Evolutionary conservation across 1,284 basidiomycete genomes (phyloP).

Genomic region (Austroboletus niveus): DNA sequence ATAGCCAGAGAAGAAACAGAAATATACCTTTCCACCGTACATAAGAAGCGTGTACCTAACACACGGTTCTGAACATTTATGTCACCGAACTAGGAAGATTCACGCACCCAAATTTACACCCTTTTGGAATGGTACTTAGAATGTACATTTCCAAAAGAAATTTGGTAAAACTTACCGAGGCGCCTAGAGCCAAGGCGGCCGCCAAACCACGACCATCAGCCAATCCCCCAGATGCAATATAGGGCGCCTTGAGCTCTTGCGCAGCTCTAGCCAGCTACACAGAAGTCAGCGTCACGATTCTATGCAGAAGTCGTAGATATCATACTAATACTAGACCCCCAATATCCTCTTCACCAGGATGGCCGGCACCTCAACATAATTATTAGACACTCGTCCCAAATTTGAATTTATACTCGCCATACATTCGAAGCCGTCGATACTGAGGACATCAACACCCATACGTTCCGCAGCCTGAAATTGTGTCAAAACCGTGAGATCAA

Average conservation of each 20-base stretch:
- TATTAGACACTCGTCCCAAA: constrained; percentile 1
- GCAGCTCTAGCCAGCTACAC: constrained; percentile 81
- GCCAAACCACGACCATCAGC: constrained; percentile 83
- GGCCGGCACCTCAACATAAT: constrained; percentile 69
- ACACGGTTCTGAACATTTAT: constrained; percentile 1
- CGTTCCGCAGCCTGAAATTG: constrained; percentile 63
- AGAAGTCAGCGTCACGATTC: background rate
- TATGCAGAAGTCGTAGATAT: constrained; percentile 15
- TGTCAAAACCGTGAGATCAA: background rate
- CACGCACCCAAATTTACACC: constrained; percentile 82
- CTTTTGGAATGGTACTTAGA: constrained; percentile 31
- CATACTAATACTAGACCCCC: constrained; percentile 83
- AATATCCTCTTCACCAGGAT: constrained; percentile 95
- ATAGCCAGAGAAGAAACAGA: background rate
- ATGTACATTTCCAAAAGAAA: background rate
- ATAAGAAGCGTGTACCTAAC: constrained; percentile 83
- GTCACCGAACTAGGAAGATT: background rate
- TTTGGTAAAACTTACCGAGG: constrained; percentile 51
- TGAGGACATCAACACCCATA: constrained; percentile 81
- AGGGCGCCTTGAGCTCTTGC: constrained; percentile 82
- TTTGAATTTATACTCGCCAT: constrained; percentile 14
- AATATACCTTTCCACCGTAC: constrained; percentile 67
- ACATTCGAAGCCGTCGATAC: constrained; percentile 91
- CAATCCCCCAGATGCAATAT: constrained; percentile 87
- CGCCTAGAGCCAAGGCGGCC: constrained; percentile 80